Evolutionary conservation across 1,284 basidiomycete genomes (phyloP), one percentile per base, ranked within the genome.

Genomic region (Ustilago tritici): DNA sequence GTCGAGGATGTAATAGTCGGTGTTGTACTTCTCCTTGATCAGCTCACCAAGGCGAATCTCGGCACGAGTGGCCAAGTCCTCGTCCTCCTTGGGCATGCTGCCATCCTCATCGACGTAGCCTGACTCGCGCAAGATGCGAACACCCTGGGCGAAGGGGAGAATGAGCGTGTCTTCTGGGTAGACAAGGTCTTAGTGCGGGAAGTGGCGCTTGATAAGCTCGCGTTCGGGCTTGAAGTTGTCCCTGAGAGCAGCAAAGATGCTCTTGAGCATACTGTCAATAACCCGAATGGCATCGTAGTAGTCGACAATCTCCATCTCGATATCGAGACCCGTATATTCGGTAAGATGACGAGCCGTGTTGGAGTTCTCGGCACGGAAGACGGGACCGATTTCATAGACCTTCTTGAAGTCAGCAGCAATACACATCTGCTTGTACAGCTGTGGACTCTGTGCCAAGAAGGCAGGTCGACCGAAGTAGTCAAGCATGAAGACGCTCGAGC

Each of bases 41-140:
- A 98, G 89, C 61, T 91, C 89, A 35, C 96, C 96, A 31, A 98
- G 91, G 62, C 93, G 90, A 88, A 93, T 95, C 88, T 99, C 96
- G 84, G 95, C 94, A 80, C 92, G 91, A 7, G 95, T 97, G 93
- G 96, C 41, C 8, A 84, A 65, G 58, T 84, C 83, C 52, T 84
- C 82, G 55, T 81, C 78, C 66, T 76, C 74, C 58, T 68, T 78
- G 46, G 82, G 82, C 49, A 71, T n/a, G 53, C 58, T 74, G 38
- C 82, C 82, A 56, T 81, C 80, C 40, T 83, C 82, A 15, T 82
- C 79, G 31, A 74, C 67, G 66, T 76, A 84, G 50, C 83, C 87
- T 6, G 86, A 81, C 15, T 87, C 86, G 43, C 80, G 76, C 10
- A 88, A 75, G 71, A 98, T 88, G 78, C 94, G 91, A 60, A 95